Evolutionary conservation across 345 rosid genomes (phyloP).

Genomic region (Populus deltoides): DNA sequence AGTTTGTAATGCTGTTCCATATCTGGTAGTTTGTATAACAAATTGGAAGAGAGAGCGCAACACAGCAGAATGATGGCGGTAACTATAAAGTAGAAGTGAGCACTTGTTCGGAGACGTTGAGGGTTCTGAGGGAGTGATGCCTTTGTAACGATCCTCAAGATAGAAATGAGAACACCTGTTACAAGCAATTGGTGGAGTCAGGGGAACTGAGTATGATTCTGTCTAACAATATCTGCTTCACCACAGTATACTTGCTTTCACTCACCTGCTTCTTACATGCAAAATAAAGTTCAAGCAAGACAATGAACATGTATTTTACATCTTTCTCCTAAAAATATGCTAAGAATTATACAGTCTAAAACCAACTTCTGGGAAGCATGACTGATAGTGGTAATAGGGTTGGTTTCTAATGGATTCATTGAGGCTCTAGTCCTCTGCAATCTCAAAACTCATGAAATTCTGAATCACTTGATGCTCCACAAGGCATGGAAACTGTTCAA

Average conservation of each 20-base stretch:
- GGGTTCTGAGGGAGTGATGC: slow-evolving; percentile 74
- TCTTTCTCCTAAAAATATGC: slow-evolving; percentile 24
- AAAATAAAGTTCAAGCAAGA: background rate
- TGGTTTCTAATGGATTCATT: background rate
- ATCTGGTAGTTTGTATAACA: slow-evolving; percentile 65
- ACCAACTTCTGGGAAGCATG: background rate
- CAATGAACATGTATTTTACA: background rate
- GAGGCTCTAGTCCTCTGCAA: background rate
- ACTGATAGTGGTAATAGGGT: background rate
- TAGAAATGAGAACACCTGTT: slow-evolving; percentile 70
- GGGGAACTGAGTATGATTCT: background rate
- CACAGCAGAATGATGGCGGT: slow-evolving; percentile 52
- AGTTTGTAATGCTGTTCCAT: slow-evolving; percentile 50
- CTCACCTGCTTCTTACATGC: background rate
- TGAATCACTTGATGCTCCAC: background rate
- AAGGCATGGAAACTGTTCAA: background rate
- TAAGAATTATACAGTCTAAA: background rate
- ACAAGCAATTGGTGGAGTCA: background rate
- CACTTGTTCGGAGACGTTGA: slow-evolving; percentile 63
- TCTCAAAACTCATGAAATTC: background rate
- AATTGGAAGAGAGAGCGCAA: slow-evolving; percentile 62
- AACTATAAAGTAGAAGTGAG: slow-evolving; percentile 74
- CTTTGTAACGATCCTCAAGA: slow-evolving; percentile 74
- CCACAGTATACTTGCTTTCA: background rate
- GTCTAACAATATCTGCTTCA: background rate